phyloP scores from a whole-genome alignment of 208 protist genomes.

The Leishmania tarentolae region DNA sequence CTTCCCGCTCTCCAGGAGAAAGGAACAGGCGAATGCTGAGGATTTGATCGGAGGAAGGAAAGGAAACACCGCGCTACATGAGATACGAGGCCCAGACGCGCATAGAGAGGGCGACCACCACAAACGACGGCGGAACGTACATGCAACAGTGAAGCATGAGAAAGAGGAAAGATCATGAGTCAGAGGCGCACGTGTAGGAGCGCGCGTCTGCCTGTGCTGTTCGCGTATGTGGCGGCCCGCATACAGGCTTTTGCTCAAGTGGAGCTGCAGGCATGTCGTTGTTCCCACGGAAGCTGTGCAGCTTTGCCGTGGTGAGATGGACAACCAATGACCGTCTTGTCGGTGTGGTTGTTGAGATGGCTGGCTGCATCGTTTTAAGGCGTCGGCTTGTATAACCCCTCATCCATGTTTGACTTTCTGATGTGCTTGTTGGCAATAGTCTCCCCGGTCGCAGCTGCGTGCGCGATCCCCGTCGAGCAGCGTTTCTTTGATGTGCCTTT shows the following conservation, averaged over 20 bases:
- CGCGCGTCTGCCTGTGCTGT: neutral
- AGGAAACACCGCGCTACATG: neutral
- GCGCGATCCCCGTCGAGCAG: neutral
- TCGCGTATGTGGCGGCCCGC: neutral
- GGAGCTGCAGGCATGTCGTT: neutral
- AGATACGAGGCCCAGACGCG: neutral
- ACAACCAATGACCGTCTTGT: neutral
- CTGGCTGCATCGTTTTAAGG: neutral
- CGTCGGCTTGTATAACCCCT: neutral
- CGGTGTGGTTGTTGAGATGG: too few relatives aligned
- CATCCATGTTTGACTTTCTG: neutral
- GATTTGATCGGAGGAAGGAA: neutral
- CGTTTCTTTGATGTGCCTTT: neutral
- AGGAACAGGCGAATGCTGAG: neutral
- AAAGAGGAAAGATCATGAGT: too few relatives aligned
- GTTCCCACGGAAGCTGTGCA: neutral
- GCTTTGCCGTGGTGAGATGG: neutral
- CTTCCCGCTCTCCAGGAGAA: neutral
- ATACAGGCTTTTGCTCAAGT: neutral
- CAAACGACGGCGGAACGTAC: neutral
- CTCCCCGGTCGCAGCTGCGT: neutral
- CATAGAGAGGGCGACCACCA: neutral
- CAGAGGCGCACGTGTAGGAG: neutral
- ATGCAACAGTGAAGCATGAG: neutral
- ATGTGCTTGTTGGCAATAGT: neutral